These are phyloP conservation scores for Monilinia fructicola DNA, from an alignment of 2,329 filamentous ascomycete genomes.

Conservation along the genomic window DNA sequence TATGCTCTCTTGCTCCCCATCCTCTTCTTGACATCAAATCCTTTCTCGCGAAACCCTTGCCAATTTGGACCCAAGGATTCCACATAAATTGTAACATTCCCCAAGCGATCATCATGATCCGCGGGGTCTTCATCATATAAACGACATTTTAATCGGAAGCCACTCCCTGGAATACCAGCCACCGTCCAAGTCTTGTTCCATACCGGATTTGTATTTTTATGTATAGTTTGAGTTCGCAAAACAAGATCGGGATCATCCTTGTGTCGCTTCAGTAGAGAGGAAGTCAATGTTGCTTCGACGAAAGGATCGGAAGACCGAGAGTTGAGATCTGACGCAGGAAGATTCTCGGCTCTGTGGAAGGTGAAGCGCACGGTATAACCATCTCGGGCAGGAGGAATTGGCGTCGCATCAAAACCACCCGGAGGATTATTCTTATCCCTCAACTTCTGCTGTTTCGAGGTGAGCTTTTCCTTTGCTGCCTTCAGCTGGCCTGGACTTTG, in stretches of 20 bases:
- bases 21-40: constrained; percentile 76
- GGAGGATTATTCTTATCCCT: constrained; percentile 38
- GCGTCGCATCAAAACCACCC: constrained; percentile 78
- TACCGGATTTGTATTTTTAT: constrained; percentile 67
- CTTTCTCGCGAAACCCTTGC: constrained; percentile 62
- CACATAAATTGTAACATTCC: constrained; percentile 75
- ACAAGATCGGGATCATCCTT: constrained; percentile 79
- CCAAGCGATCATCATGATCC: constrained; percentile 83
- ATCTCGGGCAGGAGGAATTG: constrained; percentile 69
- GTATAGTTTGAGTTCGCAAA: constrained; percentile 74
- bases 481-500: constrained; percentile 16
- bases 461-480: constrained; percentile 38
- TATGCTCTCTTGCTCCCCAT: constrained; percentile 87
- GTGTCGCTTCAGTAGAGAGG: constrained; percentile 67
- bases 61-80: constrained; percentile 61
- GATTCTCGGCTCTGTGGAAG: constrained; percentile 76
- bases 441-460: constrained; percentile 38
- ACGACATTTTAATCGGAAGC: constrained; percentile 81
- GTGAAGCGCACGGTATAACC: constrained; percentile 85
- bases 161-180: constrained; percentile 76
- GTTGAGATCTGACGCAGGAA: constrained; percentile 79
- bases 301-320: constrained; percentile 82
- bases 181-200: constrained; percentile 90
- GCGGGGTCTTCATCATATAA: constrained; percentile 88
- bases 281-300: constrained; percentile 71